Evolutionary conservation across 495 filamentous ascomycete species (phyloP), one percentile per base, ranked within the genome.

Genomic region (Aspergillus nidulans): DNA sequence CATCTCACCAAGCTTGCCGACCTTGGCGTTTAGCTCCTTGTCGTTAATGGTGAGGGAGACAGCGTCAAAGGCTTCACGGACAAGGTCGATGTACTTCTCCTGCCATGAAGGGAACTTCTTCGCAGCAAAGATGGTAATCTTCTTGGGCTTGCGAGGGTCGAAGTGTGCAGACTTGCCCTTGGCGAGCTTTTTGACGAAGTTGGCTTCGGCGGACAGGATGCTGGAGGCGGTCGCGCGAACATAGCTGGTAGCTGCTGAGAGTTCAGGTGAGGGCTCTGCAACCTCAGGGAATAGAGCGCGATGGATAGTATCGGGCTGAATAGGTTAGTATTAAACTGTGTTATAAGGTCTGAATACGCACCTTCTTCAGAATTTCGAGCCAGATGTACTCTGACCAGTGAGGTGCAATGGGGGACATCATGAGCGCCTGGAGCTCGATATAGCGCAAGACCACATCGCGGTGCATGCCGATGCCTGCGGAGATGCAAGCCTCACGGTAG

Each of bases 371-470:
- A 10, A 97, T 79, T 70, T 97, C 91, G 34, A 85, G 81, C 89
- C 90, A 97, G 63, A 98, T 82, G 67, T 95, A 89, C 62, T 97
- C 94, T 48, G 90, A 78, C 88, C 91, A 98, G 74, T 98, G 94
- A 48, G 94, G 94, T 9, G 92, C 87, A 57, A 94, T 85, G 26
- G 87, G 84, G 8, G 85, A 80, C 48, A 96, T 73, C 58, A 94
- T 74, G 36, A 94, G 78, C 48, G 89, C 85, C 70, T 97, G 92
- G n/a, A 94, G 80, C 67, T 91, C 84, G 54, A 94, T 83, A 69
- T 96, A 98, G 59, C 85, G 81, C 56, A 78, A 64, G 13, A 90
- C 76, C 34, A 92, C 73, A 59, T 88, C 85, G 56, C 82, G 83
- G 77, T 96, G 89, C 83, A 97, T 91, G 58, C 87, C 83, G 28